Evolutionary conservation across 2,329 filamentous ascomycete species (phyloP), one percentile per base, ranked within the genome.

Genomic region (Aspergillus glaucus): DNA sequence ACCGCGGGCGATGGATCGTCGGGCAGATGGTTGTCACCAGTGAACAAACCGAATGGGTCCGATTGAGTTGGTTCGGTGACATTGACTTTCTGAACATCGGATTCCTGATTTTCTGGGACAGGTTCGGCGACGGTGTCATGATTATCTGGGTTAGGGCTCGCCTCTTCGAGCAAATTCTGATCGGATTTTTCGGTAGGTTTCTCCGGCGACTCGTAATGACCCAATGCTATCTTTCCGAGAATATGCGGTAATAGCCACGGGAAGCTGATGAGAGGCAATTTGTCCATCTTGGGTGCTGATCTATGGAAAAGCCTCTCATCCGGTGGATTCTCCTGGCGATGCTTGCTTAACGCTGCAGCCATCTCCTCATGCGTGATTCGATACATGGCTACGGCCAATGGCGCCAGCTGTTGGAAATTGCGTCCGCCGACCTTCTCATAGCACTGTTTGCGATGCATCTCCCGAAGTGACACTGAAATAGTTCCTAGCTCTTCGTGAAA

Each of bases 311-410:
- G 45, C 6, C 46, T 50, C 26, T 47, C 44, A n/a, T 60, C 52
- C 4, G 44, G 32, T 6, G 43, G 50, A 37, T 58, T 52, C 2
- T 57, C 52, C n/a, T 64, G 49, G 2, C 65, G 64, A 32, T 73
- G 73, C 56, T 82, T 78, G 17, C 73, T 66, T 4, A 85, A 66
- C 0, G 84, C 84, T 24, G 76, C 70, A 14, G 76, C 75, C 28
- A 87, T 77, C 62, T 95, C 84, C 46, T 85, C 75, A 34, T 84
- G 81, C 0, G 92, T 95, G 22, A 94, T 80, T 17, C 76, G 81
- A 67, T 98, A 98, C 82, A 95, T 93, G 42, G 90, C 91, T 1
- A 87, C 85, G 6, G 91, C 82, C 59, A 96, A 87, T 0, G 80
- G 84, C 3, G 80, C 83, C 1, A 96, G 65, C 7, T 75, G 68